Base-by-base conservation (phyloP, 2,329 filamentous ascomycete genomes). In the Albifimbria verrucaria region DNA sequence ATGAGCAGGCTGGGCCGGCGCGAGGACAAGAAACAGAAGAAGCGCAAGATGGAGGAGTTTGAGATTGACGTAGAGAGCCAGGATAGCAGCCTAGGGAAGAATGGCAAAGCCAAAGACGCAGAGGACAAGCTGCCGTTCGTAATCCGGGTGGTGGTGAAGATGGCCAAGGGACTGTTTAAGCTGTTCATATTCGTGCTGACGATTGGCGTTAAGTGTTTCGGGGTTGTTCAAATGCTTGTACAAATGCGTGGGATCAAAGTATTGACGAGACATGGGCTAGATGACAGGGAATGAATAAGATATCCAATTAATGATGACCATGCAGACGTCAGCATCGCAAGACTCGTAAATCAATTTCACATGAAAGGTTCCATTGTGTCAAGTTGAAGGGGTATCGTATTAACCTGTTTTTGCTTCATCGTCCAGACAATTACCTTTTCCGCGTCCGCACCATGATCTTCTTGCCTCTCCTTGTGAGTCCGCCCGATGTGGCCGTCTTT, bases 1-100 rank as follows among this genome's bases (percentile, higher is more conserved):
- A 48, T 67, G 20, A 68, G 65, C 50, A 66, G 15, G 32, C 63
- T 67, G 50, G 65, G 67, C 46, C 62, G 64, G 46, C 59, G 61
- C 2, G 59, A 70, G 25, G 59, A 66, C 28, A 64, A 65, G 54
- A 63, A 62, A 56, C 53, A 52, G 44, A 65, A 62, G 60, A 70
- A 68, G 51, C 66, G 66, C 32, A 76, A 73, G 57, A 75, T 81
- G 63, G 80, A 85, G 58, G 77, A 80, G 59, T 80, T 86, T 53
- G 84, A 73, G 65, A 69, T 86, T 36, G 84, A 87, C 58, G 65
- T 87, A 5, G 84, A 86, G 68, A 87, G 83, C 63, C 84, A 87
- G 67, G 71, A 74, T 50, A 79, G 76, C 57, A 78, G 72, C 57
- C 54, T 68, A 22, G 63, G 63, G 32, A 74, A 68, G 56, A 48